Conservation (phyloP, 768 basidiomycete genomes). For the Coprinopsis cinerea region DNA sequence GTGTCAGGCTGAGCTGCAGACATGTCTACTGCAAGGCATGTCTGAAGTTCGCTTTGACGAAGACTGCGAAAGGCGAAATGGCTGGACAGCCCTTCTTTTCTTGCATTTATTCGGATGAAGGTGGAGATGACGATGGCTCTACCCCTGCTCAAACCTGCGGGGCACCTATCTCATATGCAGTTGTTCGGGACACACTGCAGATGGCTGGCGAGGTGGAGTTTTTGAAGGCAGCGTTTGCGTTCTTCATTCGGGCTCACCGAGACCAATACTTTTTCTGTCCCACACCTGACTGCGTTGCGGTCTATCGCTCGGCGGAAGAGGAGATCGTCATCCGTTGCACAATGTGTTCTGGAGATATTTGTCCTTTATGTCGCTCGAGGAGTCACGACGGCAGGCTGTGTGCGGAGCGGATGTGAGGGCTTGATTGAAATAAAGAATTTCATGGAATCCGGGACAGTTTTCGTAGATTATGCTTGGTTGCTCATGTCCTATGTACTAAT, state of each 20-base stretch:
- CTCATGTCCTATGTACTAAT: too few relatives aligned
- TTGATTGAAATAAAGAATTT: neutral
- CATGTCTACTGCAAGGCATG: conserved; percentile 50
- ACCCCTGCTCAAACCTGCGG: conserved; percentile 20
- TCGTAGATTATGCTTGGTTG: neutral
- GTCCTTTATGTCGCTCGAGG: conserved; percentile 22
- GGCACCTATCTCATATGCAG: conserved; percentile 29
- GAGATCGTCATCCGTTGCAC: conserved; percentile 23
- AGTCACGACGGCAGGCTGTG: conserved; percentile 24
- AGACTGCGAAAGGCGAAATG: conserved; percentile 18
- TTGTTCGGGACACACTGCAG: conserved; percentile 34
- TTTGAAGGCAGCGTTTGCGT: conserved; percentile 35
- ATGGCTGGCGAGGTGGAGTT: conserved; percentile 32
- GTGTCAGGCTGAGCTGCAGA: conserved; percentile 36
- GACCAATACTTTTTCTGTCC: conserved; percentile 51
- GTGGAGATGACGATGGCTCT: conserved; percentile 10
- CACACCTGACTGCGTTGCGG: conserved; percentile 40
- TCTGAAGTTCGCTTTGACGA: conserved; percentile 37
- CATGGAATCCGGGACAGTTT: too few relatives aligned
- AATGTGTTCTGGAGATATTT: conserved; percentile 21
- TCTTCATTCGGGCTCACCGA: conserved; percentile 34
- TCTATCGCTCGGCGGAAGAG: conserved; percentile 30
- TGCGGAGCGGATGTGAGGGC: conserved; percentile 4
- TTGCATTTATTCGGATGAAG: neutral
- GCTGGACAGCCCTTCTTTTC: neutral